Percentiles rank a stretch among this genome's conserved stretches.
These are phyloP conservation scores for Vitis hybrid DNA, from an alignment of 177 flowering plant species.

Conservation along the genomic window DNA sequence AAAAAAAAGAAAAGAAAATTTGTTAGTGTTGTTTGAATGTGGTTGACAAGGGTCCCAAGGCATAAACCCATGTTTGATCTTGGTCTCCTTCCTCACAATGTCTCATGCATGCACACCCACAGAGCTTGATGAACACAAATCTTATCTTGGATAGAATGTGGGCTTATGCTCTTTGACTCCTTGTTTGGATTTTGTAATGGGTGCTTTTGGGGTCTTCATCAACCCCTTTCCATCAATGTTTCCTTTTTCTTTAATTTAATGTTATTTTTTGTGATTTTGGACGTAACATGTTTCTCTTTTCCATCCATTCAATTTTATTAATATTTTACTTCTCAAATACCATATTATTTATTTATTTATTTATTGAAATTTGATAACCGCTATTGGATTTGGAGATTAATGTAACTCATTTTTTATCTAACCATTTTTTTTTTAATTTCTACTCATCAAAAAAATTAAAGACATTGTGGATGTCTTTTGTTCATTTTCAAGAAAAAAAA, in stretches of 20 bases:
- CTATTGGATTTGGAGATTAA: too few species aligned
- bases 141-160: constrained; percentile 15
- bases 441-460: too few species aligned
- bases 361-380: background rate
- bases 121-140: background rate
- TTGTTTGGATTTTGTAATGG: constrained; percentile 14
- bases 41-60: constrained; percentile 21
- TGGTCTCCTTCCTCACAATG: constrained; percentile 15
- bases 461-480: too few species aligned
- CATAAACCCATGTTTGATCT: constrained; percentile 17
- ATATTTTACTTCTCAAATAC: background rate
- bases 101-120: constrained; percentile 10
- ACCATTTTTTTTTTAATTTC: too few species aligned
- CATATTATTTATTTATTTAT: background rate
- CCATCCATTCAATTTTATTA: constrained; percentile 1
- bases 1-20: background rate
- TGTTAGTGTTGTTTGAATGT: background rate
- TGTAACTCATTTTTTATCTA: too few species aligned
- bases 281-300: background rate
- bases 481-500: too few species aligned
- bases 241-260: background rate
- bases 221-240: background rate
- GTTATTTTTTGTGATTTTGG: background rate
- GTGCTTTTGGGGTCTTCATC: constrained; percentile 7
- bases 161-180: constrained; percentile 18